Evolutionary conservation across 345 rosid species (phyloP).

Genomic region (Bruguiera gymnorhiza): DNA sequence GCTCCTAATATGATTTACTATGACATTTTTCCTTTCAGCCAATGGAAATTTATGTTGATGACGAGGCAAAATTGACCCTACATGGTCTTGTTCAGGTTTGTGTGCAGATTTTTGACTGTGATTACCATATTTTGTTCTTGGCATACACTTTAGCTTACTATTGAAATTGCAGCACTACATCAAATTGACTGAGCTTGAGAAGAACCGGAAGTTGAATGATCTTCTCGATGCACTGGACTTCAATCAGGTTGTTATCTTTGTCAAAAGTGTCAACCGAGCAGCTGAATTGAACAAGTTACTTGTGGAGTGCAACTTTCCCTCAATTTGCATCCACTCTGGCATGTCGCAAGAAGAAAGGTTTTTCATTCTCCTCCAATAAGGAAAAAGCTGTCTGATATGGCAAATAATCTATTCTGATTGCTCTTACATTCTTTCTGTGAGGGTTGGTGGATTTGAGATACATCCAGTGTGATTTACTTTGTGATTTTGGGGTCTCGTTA

Average conservation of each 20-base stretch:
- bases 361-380: neutral
- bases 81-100: constrained; percentile 98
- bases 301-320: constrained; percentile 93
- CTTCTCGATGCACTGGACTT: constrained; percentile 98
- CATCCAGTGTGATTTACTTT: too few relatives aligned
- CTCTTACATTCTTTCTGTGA: too few relatives aligned
- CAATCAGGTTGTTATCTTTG: constrained; percentile 96
- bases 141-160: neutral
- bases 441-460: too few relatives aligned
- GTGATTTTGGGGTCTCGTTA: too few relatives aligned
- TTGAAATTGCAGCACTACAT: constrained; percentile 77
- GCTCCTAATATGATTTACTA: constrained; percentile 68
- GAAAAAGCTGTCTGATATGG: too few relatives aligned
- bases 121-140: neutral
- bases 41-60: constrained; percentile 98
- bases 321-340: constrained; percentile 98
- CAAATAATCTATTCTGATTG: too few relatives aligned
- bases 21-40: constrained; percentile 95
- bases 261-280: constrained; percentile 92
- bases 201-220: constrained; percentile 93
- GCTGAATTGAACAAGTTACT: constrained; percentile 94
- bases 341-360: constrained; percentile 99
- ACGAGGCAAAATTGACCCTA: constrained; percentile 97
- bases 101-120: neutral
- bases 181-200: constrained; percentile 92